A percentile compares a stretch with the other conserved stretches of the same genome.
Conservation (phyloP, 163 green algal species). For the Scenedesmus sp. region DNA sequence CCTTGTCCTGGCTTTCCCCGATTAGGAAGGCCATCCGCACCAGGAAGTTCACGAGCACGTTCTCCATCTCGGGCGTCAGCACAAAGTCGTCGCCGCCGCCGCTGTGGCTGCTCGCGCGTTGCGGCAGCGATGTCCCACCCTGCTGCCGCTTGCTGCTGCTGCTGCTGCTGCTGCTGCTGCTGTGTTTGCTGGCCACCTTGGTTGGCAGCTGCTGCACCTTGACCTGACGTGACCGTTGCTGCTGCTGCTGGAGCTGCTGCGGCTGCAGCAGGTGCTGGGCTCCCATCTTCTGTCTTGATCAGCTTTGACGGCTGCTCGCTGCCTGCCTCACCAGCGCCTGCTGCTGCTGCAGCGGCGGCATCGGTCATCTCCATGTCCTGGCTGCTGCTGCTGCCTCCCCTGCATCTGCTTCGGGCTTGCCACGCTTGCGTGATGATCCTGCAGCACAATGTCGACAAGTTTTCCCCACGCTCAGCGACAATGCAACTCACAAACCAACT, state of each 20-base stretch:
- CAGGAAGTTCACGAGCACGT: constrained; percentile 93
- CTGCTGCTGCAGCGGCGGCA: background rate
- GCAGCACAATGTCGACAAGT: background rate
- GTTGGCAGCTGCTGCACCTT: background rate
- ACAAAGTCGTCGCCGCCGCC: constrained; percentile 68
- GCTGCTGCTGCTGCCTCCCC: background rate
- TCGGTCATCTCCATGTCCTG: constrained; percentile 8
- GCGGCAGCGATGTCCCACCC: background rate
- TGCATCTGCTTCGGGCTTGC: background rate
- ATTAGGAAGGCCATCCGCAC: constrained; percentile 88
- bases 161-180: too few relatives aligned
- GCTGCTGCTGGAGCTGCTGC: background rate
- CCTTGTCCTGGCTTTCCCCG: constrained; percentile 69
- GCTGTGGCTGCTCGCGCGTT: constrained; percentile 2
- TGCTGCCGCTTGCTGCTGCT: background rate
- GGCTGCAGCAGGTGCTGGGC: background rate
- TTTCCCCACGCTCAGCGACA: background rate
- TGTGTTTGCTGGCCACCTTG: background rate
- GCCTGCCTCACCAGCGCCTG: constrained; percentile 6
- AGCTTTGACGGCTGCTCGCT: constrained; percentile 28
- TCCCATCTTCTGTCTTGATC: constrained; percentile 43
- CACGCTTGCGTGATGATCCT: background rate
- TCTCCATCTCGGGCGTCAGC: constrained; percentile 77
- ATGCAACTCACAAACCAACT: background rate
- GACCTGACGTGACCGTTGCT: background rate